A percentile compares a stretch with the other conserved stretches of the same genome.
Conservation (phyloP, 1,139 yeast genomes). For the Hansenula lynferdii region DNA sequence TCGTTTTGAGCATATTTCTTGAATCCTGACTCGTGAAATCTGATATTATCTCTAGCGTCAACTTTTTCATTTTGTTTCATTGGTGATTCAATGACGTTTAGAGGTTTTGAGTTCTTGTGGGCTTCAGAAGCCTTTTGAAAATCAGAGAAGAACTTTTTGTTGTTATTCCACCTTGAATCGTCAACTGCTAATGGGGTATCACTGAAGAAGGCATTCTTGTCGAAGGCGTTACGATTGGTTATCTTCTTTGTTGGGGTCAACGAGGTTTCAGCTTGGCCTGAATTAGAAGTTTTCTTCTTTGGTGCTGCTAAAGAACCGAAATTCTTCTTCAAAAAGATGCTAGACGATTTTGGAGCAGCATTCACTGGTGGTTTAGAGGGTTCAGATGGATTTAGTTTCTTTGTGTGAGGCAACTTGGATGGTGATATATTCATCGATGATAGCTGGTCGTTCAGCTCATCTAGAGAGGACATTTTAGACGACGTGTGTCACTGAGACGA, state of each 20-base stretch:
- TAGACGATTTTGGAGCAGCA: slow-evolving; percentile 12
- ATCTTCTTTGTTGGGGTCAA: slow-evolving; percentile 4
- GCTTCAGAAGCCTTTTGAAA: neutral
- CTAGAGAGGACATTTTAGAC: neutral
- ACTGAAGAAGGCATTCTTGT: slow-evolving; percentile 15
- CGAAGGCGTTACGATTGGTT: slow-evolving; percentile 3
- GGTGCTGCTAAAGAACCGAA: slow-evolving; percentile 11
- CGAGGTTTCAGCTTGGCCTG: too few species aligned
- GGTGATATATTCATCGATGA: neutral
- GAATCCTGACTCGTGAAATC: slow-evolving; percentile 11
- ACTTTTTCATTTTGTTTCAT: slow-evolving; percentile 1
- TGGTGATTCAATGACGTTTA: slow-evolving; percentile 10
- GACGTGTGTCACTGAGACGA: too few species aligned
- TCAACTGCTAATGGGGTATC: slow-evolving; percentile 19
- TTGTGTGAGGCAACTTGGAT: slow-evolving; percentile 8
- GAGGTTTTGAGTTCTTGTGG: neutral
- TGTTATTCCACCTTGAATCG: slow-evolving; percentile 18
- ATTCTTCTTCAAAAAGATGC: slow-evolving; percentile 16
- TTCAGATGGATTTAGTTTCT: slow-evolving; percentile 6
- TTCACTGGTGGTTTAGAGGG: neutral
- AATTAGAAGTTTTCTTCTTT: slow-evolving; percentile 6
- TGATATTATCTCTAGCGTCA: slow-evolving; percentile 9
- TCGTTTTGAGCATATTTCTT: slow-evolving; percentile 14
- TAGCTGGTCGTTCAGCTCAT: slow-evolving; percentile 1
- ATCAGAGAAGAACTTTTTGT: slow-evolving; percentile 5